A percentile compares a stretch with the other conserved stretches of the same genome.
Evolutionary conservation across 169 alveolate species (phyloP).

Genomic region (Plasmodium gonderi): DNA sequence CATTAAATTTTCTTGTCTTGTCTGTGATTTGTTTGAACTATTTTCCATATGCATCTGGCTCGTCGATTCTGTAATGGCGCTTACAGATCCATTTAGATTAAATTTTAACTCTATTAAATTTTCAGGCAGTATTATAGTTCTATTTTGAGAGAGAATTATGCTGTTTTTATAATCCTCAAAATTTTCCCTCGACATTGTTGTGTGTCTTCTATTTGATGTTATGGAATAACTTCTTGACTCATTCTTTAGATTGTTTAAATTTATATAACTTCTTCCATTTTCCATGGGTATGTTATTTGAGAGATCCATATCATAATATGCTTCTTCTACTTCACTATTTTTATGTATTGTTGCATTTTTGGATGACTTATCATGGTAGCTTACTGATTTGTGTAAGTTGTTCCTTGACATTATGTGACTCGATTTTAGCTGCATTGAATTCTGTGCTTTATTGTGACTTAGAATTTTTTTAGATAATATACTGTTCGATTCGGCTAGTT

Average conservation of each 20-base stretch:
- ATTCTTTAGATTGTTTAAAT: not conserved
- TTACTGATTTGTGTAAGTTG: not conserved
- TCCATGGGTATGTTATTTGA: conserved; percentile 9
- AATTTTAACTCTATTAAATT: conserved; percentile 2
- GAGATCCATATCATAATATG: not conserved
- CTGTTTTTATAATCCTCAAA: not conserved
- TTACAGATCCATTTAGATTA: not conserved
- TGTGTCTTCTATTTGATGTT: not conserved
- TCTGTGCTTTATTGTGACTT: not conserved
- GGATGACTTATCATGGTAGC: not conserved
- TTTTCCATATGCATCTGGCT: not conserved
- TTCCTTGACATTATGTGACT: not conserved
- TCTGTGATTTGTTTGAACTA: not conserved
- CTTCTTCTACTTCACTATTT: not conserved
- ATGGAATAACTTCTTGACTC: not conserved
- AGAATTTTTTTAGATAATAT: too few species aligned
- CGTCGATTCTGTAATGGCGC: conserved; percentile 9
- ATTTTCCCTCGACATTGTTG: not conserved
- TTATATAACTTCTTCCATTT: conserved; percentile 4
- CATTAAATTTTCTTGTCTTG: not conserved
- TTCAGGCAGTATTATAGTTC: not conserved
- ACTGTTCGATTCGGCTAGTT: too few species aligned
- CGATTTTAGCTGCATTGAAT: not conserved
- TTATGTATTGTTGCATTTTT: not conserved
- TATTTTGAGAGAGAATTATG: not conserved